Evolutionary conservation across 164 flowering plant species (phyloP).

Genomic region (Tetracentron sinense): DNA sequence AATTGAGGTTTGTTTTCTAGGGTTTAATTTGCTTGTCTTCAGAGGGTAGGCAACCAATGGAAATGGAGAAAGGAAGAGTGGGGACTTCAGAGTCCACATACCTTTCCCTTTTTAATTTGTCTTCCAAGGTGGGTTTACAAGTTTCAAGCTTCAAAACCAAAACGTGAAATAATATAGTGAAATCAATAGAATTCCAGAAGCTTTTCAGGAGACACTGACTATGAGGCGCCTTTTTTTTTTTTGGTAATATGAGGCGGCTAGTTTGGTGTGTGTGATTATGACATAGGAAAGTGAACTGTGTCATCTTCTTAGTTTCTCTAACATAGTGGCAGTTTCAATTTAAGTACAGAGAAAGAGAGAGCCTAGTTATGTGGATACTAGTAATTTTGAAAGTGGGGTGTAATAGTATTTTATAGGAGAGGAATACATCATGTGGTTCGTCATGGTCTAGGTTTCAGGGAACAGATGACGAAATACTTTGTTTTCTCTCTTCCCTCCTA

Average conservation of each 20-base stretch:
- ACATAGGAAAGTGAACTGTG: background rate
- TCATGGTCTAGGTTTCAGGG: constrained; percentile 21
- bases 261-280: constrained; percentile 1
- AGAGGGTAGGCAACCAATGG: constrained; percentile 16
- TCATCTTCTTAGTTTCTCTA: too few relatives aligned
- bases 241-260: too few relatives aligned
- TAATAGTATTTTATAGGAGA: constrained; percentile 3
- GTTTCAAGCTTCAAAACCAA: constrained; percentile 1
- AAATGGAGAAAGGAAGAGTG: constrained; percentile 20
- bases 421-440: constrained; percentile 27
- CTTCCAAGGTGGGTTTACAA: constrained; percentile 1
- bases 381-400: too few relatives aligned
- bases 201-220: background rate
- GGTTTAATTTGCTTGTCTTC: constrained; percentile 14
- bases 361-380: too few relatives aligned
- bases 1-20: constrained; percentile 8
- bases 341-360: background rate
- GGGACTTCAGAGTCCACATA: too few relatives aligned
- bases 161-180: background rate
- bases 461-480: background rate
- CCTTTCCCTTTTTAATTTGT: too few relatives aligned
- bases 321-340: background rate
- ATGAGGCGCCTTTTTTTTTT: too few relatives aligned
- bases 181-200: background rate
- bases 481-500: background rate